Percentiles rank a stretch among this genome's conserved stretches.
Conservation (phyloP, 1,284 basidiomycete species). For the Inonotus obliquus region DNA sequence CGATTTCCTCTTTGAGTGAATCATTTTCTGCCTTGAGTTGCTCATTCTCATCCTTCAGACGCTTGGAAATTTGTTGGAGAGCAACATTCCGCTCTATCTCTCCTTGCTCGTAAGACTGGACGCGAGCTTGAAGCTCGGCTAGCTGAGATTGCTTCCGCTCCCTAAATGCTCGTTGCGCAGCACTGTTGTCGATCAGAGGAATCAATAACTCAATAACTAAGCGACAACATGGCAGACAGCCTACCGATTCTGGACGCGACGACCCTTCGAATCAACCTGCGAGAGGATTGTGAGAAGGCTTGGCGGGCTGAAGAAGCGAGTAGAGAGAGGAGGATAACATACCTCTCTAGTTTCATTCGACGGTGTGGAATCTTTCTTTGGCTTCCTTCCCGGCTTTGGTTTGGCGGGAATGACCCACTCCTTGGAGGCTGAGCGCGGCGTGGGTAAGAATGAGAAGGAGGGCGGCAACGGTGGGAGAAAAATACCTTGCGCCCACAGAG, state of each 20-base stretch:
- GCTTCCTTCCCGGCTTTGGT: constrained; percentile 86
- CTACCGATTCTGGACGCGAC: constrained; percentile 75
- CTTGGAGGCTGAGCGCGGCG: constrained; percentile 58
- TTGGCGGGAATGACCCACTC: constrained; percentile 90
- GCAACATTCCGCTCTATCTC: constrained; percentile 88
- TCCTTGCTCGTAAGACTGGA: constrained; percentile 84
- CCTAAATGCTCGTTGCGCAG: constrained; percentile 87
- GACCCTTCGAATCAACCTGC: constrained; percentile 51
- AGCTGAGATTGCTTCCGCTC: constrained; percentile 89
- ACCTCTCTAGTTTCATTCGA: constrained; percentile 46
- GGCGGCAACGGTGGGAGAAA: constrained; percentile 17
- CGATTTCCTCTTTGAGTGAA: constrained; percentile 55
- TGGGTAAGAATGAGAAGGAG: constrained; percentile 22
- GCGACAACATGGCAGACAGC: constrained; percentile 18
- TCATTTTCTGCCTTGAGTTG: constrained; percentile 60
- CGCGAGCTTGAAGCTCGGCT: constrained; percentile 82
- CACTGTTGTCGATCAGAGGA: constrained; percentile 43
- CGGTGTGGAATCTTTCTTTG: constrained; percentile 60
- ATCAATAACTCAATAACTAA: background rate
- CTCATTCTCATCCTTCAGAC: constrained; percentile 85
- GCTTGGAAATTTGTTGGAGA: constrained; percentile 80
- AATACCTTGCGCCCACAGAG: constrained; percentile 50
- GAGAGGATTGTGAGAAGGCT: constrained; percentile 21
- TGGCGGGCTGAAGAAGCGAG: constrained; percentile 18
- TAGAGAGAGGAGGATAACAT: constrained; percentile 21